These are phyloP conservation scores for Phialophora chinensis DNA, from an alignment of 2,329 filamentous ascomycete genomes.

Conservation along the genomic window DNA sequence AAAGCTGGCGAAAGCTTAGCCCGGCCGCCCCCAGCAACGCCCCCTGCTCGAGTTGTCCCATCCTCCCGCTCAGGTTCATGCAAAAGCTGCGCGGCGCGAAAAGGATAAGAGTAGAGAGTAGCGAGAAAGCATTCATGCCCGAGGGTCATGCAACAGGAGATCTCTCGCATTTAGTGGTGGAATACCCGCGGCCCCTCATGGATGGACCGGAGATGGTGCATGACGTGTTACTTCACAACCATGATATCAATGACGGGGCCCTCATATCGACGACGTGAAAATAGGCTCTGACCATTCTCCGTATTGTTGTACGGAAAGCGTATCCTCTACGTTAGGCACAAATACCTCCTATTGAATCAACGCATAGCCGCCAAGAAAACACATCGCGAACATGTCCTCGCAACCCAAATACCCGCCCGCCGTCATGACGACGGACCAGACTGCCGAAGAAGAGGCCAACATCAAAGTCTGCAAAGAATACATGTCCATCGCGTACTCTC, in stretches of 20 bases:
- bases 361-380: background rate
- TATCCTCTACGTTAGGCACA: background rate
- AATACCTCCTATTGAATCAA: background rate
- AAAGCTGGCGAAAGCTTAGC: background rate
- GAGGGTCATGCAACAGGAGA: background rate
- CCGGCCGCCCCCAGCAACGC: too few species aligned
- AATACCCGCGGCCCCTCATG: background rate
- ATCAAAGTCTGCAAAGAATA: conserved; percentile 46
- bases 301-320: background rate
- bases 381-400: conserved; percentile 6
- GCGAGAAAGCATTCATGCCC: background rate
- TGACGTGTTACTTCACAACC: background rate
- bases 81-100: background rate
- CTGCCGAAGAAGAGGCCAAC: conserved; percentile 39
- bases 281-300: background rate
- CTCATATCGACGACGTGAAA: background rate
- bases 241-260: background rate
- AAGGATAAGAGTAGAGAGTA: background rate
- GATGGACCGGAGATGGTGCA: background rate
- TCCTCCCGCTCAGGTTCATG: background rate
- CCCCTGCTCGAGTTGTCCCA: background rate
- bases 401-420: conserved; percentile 22
- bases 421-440: conserved; percentile 29
- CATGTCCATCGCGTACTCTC: conserved; percentile 49
- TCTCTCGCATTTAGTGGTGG: background rate